phyloP scores from a whole-genome alignment of 2,329 filamentous ascomycete genomes.

The Aspergillus calidoustus region DNA sequence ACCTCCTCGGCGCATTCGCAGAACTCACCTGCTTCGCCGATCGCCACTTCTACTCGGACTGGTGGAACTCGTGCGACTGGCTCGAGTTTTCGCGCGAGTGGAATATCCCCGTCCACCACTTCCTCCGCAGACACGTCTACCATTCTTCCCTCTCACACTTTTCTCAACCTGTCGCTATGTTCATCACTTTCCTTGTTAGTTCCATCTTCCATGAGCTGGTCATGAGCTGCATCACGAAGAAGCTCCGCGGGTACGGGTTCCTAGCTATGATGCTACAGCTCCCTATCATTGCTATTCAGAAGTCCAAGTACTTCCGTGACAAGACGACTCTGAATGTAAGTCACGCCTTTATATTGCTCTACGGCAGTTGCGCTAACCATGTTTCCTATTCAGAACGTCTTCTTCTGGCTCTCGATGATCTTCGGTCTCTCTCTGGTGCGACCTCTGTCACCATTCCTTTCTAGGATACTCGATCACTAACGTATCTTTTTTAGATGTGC shows the following conservation, averaged over 20 bases:
- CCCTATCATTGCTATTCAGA: slow-evolving; percentile 90
- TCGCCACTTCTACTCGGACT: slow-evolving; percentile 84
- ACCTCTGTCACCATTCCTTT: slow-evolving; percentile 18
- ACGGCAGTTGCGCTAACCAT: background rate
- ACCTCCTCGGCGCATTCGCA: slow-evolving; percentile 89
- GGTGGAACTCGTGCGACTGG: slow-evolving; percentile 69
- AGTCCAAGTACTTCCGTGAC: slow-evolving; percentile 74
- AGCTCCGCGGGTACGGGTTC: slow-evolving; percentile 92
- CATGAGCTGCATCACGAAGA: slow-evolving; percentile 98
- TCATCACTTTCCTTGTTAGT: slow-evolving; percentile 89
- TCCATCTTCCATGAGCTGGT: slow-evolving; percentile 92
- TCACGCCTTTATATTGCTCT: background rate
- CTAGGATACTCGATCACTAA: background rate
- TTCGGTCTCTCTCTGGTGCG: slow-evolving; percentile 78
- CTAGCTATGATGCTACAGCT: slow-evolving; percentile 95
- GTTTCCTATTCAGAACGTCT: slow-evolving; percentile 62
- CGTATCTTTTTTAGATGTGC: slow-evolving; percentile 53
- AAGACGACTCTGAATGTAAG: slow-evolving; percentile 74
- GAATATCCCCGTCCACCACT: slow-evolving; percentile 97
- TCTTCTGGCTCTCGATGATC: slow-evolving; percentile 93
- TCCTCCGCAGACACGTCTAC: slow-evolving; percentile 93
- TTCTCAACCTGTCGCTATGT: slow-evolving; percentile 75
- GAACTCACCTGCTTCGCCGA: slow-evolving; percentile 94
- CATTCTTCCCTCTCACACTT: slow-evolving; percentile 77
- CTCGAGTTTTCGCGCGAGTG: slow-evolving; percentile 95